Conservation (phyloP, 2,329 filamentous ascomycete species). For the Verticillium zaregamsianum region DNA sequence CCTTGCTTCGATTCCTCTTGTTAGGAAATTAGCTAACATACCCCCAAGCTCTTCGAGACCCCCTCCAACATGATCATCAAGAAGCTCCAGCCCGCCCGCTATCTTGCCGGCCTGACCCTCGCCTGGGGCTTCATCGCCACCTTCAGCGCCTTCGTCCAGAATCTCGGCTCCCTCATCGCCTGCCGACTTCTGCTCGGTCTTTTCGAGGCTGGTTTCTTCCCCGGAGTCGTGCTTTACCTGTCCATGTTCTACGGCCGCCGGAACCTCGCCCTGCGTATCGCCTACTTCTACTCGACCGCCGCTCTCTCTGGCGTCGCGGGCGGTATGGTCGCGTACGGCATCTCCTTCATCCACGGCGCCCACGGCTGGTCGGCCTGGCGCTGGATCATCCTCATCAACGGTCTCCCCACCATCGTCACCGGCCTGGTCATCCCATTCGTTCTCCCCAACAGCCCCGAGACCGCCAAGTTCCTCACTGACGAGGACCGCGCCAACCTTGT, state of each 20-base stretch:
- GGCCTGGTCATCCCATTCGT: constrained; percentile 51
- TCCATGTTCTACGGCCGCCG: constrained; percentile 61
- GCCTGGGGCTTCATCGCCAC: constrained; percentile 52
- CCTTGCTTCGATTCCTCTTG: neutral
- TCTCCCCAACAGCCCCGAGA: constrained; percentile 55
- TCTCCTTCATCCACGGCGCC: constrained; percentile 58
- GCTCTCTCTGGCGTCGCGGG: constrained; percentile 61
- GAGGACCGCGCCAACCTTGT: constrained; percentile 47
- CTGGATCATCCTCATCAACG: constrained; percentile 60
- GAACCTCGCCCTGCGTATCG: constrained; percentile 57
- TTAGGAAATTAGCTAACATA: neutral
- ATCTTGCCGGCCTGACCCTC: constrained; percentile 25
- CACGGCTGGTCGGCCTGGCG: constrained; percentile 58
- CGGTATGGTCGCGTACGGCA: constrained; percentile 61
- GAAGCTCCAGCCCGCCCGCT: constrained; percentile 37
- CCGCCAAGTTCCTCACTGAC: constrained; percentile 41
- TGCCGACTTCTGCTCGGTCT: constrained; percentile 54
- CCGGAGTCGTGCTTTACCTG: constrained; percentile 54
- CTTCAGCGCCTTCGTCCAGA: constrained; percentile 52
- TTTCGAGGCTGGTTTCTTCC: constrained; percentile 58
- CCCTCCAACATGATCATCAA: constrained; percentile 36
- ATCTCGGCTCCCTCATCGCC: constrained; percentile 49
- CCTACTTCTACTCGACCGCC: constrained; percentile 57
- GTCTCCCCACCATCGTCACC: constrained; percentile 50
- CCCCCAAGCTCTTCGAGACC: constrained; percentile 28